phyloP scores from a whole-genome alignment of 345 rosid genomes.

The Citrus reticulata region DNA sequence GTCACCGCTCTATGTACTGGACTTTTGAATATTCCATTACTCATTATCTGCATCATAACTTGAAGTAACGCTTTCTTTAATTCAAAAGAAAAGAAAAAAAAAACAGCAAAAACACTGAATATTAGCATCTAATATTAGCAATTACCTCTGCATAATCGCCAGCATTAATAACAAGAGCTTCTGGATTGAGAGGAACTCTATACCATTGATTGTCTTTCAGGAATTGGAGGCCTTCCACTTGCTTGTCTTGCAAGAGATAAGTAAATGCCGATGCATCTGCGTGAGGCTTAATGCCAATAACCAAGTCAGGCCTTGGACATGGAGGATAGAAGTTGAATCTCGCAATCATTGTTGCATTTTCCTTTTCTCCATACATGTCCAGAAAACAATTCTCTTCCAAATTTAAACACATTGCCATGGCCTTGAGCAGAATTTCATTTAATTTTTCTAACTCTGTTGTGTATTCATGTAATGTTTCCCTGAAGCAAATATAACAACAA shows the following conservation, averaged over 20 bases:
- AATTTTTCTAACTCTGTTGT: slow-evolving; percentile 22
- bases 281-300: slow-evolving; percentile 6
- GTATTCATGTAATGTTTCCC: slow-evolving; percentile 40
- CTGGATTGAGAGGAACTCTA: neutral
- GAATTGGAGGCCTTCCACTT: neutral
- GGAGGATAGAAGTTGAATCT: slow-evolving; percentile 65
- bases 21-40: slow-evolving; percentile 65
- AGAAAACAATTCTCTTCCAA: slow-evolving; percentile 47
- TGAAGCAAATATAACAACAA: slow-evolving; percentile 5
- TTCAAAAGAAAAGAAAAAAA: neutral
- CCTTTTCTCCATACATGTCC: slow-evolving; percentile 40
- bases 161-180: neutral
- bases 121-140: neutral
- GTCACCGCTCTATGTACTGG: slow-evolving; percentile 48
- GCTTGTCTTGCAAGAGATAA: neutral
- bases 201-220: neutral
- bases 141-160: neutral
- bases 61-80: neutral
- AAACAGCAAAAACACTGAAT: too few species aligned
- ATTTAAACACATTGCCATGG: slow-evolving; percentile 46
- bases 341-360: slow-evolving; percentile 21
- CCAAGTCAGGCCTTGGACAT: slow-evolving; percentile 18
- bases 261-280: slow-evolving; percentile 37
- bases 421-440: slow-evolving; percentile 34
- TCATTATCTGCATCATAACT: slow-evolving; percentile 39